A percentile compares a stretch with the other conserved stretches of the same genome.
Conservation (phyloP, 2,329 filamentous ascomycete species). For the Mycosphaerella sp. region DNA sequence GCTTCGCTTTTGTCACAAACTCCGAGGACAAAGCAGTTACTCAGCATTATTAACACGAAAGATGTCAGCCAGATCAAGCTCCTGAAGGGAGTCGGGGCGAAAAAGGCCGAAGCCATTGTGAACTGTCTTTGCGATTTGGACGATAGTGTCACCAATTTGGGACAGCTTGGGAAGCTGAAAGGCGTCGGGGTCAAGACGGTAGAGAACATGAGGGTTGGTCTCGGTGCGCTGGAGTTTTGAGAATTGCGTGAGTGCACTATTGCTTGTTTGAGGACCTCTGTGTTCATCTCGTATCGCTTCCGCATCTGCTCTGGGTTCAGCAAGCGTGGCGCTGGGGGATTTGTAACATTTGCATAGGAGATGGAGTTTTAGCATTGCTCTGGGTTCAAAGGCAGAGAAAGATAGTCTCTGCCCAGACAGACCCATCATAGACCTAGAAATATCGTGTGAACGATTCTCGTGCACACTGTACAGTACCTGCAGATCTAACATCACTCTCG, state of each 20-base stretch:
- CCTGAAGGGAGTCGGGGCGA: slow-evolving; percentile 64
- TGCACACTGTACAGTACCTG: too few relatives aligned
- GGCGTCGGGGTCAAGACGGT: slow-evolving; percentile 47
- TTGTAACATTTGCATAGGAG: not conserved
- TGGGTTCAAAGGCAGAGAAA: not conserved
- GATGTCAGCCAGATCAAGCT: slow-evolving; percentile 59
- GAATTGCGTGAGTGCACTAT: not conserved
- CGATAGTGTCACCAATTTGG: slow-evolving; percentile 36
- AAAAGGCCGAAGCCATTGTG: slow-evolving; percentile 57
- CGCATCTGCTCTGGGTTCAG: not conserved
- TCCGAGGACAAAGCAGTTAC: slow-evolving; percentile 56
- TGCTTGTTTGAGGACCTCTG: not conserved
- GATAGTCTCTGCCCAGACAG: not conserved
- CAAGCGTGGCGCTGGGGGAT: slow-evolving; percentile 6
- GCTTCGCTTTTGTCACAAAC: slow-evolving; percentile 34
- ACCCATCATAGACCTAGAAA: not conserved
- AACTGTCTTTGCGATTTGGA: slow-evolving; percentile 44
- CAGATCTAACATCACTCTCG: too few relatives aligned
- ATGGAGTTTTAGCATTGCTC: not conserved
- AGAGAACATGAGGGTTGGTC: slow-evolving; percentile 44
- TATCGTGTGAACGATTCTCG: not conserved
- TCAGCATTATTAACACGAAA: slow-evolving; percentile 67
- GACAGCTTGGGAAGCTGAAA: slow-evolving; percentile 41
- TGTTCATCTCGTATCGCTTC: slow-evolving; percentile 1
- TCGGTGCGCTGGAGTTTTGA: slow-evolving; percentile 7